A percentile compares a stretch with the other conserved stretches of the same genome.
Conservation (phyloP, 176 grass and related monocot genomes). For the Aechmea fasciata region DNA sequence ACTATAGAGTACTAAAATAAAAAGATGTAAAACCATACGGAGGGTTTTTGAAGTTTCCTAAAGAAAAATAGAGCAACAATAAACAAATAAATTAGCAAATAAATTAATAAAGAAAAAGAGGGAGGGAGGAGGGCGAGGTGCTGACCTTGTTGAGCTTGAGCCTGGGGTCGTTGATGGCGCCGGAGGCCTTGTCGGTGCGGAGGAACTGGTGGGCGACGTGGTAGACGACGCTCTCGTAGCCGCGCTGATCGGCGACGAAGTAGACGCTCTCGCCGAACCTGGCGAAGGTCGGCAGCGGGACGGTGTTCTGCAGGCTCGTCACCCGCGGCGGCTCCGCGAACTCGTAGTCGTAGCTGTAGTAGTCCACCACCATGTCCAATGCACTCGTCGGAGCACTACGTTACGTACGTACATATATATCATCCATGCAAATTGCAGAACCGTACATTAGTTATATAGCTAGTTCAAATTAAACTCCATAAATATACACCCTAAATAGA, state of each 20-base stretch:
- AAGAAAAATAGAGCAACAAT: too few species aligned
- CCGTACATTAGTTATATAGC: too few species aligned
- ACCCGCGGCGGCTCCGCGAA: conserved; percentile 48
- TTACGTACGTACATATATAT: too few species aligned
- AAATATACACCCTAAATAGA: too few species aligned
- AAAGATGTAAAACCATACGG: too few species aligned
- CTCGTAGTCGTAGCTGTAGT: conserved; percentile 50
- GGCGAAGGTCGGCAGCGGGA: conserved; percentile 31
- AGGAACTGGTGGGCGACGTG: conserved; percentile 43
- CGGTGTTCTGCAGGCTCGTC: conserved; percentile 53
- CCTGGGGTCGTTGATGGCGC: conserved; percentile 27
- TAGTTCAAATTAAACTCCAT: too few species aligned
- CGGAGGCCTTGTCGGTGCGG: conserved; percentile 15
- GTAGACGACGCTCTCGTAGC: conserved; percentile 39
- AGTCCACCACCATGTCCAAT: conserved; percentile 58
- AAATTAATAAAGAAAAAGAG: too few species aligned
- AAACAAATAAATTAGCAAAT: too few species aligned
- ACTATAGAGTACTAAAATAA: too few species aligned
- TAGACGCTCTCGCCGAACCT: conserved; percentile 35
- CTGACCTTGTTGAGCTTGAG: conserved; percentile 31
- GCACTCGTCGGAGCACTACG: conserved; percentile 22
- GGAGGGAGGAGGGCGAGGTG: background rate
- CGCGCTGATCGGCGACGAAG: conserved; percentile 55
- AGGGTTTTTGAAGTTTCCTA: too few species aligned
- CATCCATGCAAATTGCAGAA: too few species aligned